Base-by-base conservation (phyloP, 495 filamentous ascomycete genomes). In the Xylaria cubensis region DNA sequence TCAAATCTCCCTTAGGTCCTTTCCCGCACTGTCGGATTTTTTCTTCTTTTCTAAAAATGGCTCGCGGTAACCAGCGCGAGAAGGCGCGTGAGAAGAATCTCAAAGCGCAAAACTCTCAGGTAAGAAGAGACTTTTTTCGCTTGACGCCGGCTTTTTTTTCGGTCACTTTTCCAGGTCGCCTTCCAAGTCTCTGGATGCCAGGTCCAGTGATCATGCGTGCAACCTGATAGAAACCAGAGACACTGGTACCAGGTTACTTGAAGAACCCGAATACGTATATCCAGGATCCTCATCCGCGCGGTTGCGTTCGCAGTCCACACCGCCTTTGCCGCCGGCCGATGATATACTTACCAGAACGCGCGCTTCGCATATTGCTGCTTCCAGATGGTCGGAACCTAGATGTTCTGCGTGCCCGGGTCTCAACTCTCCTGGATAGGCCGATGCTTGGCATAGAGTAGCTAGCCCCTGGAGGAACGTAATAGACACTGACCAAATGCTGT, bases 31-130 rank as follows among this genome's bases (percentile, higher is more conserved):
- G 19, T 51, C 34, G 53, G 36, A 8, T 7, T 19, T 21, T 29
- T 29, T 29, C 2, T 29, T 29, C 26, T 29, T 29, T 51, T 58
- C 58, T 39, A 72, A 88, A 80, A 44, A 97, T 97, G 94, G 90
- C 94, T 70, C 92, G 94, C 80, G 94, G 94, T 74, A 98, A 98
- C 79, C 94, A 98, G 86, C 90, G 94, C 78, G 94, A 97, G 67
- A 92, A 92, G 81, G 93, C 92, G 77, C 92, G 94, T 71, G 92
- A 92, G 82, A 94, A 94, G 83, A 91, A 86, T 77, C 87, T 89
- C 80, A 93, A 95, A 86, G 89, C 89, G 78, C 78, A 84, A 63
- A 83, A 86, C 39, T 73, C 78, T 29, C 71, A 83, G 82, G 91
- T 92, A 83, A 77, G 87, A 77, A 64, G 68, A 64, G 68, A 50